Evolutionary conservation across 352 stramenopile genomes (phyloP).

Genomic region (Saprolegnia diclina): DNA sequence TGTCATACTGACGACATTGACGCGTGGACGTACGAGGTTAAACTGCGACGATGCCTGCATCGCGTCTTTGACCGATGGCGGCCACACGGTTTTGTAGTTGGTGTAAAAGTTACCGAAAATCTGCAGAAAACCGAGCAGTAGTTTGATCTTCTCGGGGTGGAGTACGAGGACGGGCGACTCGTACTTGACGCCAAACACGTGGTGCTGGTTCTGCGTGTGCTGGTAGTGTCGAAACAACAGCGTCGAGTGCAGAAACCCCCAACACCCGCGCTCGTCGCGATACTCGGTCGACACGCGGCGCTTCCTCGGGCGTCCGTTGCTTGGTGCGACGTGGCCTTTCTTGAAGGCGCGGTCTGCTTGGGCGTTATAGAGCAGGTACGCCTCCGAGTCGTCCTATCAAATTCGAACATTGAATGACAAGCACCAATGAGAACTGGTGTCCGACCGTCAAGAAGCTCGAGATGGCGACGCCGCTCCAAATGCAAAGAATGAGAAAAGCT

Average conservation of each 20-base stretch:
- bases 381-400: slow-evolving; percentile 18
- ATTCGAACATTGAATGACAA: slow-evolving; percentile 27
- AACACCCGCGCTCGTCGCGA: slow-evolving; percentile 31
- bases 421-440: slow-evolving; percentile 31
- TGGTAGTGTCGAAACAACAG: slow-evolving; percentile 14
- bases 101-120: slow-evolving; percentile 76
- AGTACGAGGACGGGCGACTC: slow-evolving; percentile 41
- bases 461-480: slow-evolving; percentile 35
- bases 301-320: background rate
- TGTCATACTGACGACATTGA: background rate
- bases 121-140: slow-evolving; percentile 76
- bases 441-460: slow-evolving; percentile 29
- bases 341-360: slow-evolving; percentile 19
- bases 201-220: slow-evolving; percentile 31
- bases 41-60: slow-evolving; percentile 64
- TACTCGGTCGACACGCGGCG: slow-evolving; percentile 29
- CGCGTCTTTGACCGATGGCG: slow-evolving; percentile 42
- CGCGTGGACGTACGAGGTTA: slow-evolving; percentile 42
- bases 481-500: slow-evolving; percentile 36
- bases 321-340: background rate
- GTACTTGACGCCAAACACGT: slow-evolving; percentile 56
- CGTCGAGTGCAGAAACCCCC: slow-evolving; percentile 24
- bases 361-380: background rate
- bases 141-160: slow-evolving; percentile 64
- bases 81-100: slow-evolving; percentile 63